Percentiles rank a stretch among this genome's conserved stretches.
Conservation (phyloP, 352 stramenopile genomes). For the Halophytophthora polymorphica region DNA sequence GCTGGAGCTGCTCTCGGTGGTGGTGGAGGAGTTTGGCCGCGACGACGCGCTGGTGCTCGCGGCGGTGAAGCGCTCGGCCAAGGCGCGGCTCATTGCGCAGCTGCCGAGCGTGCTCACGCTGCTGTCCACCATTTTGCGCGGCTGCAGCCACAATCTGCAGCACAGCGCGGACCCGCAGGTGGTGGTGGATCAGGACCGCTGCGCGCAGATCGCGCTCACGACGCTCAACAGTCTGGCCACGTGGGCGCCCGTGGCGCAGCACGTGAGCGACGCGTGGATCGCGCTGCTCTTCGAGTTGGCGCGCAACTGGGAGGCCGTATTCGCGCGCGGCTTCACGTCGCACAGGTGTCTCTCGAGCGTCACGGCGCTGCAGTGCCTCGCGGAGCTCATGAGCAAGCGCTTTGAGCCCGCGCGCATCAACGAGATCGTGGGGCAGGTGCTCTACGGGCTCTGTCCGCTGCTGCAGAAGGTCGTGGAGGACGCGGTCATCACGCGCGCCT, state of each 20-base stretch:
- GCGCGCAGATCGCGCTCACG: constrained; percentile 50
- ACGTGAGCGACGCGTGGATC: constrained; percentile 57
- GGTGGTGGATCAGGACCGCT: constrained; percentile 33
- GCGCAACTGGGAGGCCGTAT: constrained; percentile 34
- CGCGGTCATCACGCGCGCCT: constrained; percentile 40
- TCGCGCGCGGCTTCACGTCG: constrained; percentile 15
- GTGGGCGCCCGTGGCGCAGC: constrained; percentile 56
- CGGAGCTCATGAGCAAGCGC: constrained; percentile 66
- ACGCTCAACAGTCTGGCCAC: constrained; percentile 48
- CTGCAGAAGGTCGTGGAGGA: constrained; percentile 61
- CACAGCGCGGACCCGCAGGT: constrained; percentile 8
- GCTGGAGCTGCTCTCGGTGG: constrained; percentile 53
- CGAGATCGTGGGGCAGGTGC: constrained; percentile 49
- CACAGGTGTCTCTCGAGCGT: constrained; percentile 47
- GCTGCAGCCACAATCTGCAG: constrained; percentile 43
- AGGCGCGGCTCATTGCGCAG: constrained; percentile 35
- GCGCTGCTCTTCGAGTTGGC: constrained; percentile 57
- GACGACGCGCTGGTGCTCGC: constrained; percentile 59
- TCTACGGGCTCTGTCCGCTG: constrained; percentile 52
- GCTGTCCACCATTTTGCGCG: constrained; percentile 43
- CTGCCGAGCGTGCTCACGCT: constrained; percentile 49
- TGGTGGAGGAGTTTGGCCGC: constrained; percentile 72
- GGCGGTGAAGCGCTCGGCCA: constrained; percentile 40
- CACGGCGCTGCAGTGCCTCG: constrained; percentile 53
- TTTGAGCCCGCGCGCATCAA: constrained; percentile 41